Base-by-base conservation (phyloP, 2,329 filamentous ascomycete genomes). In the Xylaria sp. region DNA sequence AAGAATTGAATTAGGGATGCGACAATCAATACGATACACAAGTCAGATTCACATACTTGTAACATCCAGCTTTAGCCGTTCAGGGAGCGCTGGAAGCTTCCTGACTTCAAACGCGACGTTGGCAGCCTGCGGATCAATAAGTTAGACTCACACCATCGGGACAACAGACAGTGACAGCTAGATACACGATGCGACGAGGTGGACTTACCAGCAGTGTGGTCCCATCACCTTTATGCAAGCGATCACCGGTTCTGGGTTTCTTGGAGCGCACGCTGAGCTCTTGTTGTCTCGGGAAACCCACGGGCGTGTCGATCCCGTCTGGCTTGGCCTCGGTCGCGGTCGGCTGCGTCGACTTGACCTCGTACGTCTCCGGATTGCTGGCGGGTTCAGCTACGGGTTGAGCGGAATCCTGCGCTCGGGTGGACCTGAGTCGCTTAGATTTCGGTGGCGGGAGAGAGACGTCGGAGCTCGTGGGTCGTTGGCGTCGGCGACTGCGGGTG, bases 51-150 rank as follows among this genome's bases (percentile, higher is more conserved):
- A 74, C 84, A 73, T 80, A 92, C 89, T 83, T 71, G 80, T 79
- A 60, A 83, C 80, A 69, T 87, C 83, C 66, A 83, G 77, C 65
- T 87, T 85, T 63, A 96, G 83, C 69, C 86, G 84, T 69, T 92
- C 87, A 53, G 93, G 92, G 23, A 95, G 82, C 58, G 89, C 87
- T 59, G 90, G 90, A 37, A 97, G 82, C 73, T 92, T 92, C 74
- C 89, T 90, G 63, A 96, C 90, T 49, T 84, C 88, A 72, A 94
- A 97, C 64, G 90, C 90, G 71, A 87, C 86, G 70, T 90, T 96
- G 70, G 86, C 91, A 46, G 90, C 91, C 89, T 95, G 62, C 9
- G 64, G 61, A 57, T 64, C 11, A n/a, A 61, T 47, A 59, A 62
- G n/a, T 57, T 48, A 65, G 52, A 16, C 37, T 35, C 16, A 35